Conservation (phyloP, 169 alveolate genomes). For the Plasmodium ovale region DNA sequence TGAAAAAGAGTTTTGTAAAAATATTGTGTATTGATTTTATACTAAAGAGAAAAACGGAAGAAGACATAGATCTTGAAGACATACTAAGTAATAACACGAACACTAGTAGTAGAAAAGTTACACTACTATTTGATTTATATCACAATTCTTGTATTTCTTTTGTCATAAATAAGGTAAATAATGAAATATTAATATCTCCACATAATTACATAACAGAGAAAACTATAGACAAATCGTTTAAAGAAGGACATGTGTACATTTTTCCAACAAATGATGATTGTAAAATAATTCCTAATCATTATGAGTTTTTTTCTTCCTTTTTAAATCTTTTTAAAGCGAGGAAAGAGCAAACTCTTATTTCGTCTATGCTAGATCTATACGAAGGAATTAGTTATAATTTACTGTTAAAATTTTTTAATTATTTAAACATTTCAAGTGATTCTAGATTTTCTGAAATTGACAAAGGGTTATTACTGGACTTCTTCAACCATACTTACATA, state of each 20-base stretch:
- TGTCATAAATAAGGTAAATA: slow-evolving; percentile 56
- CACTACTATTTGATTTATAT: slow-evolving; percentile 67
- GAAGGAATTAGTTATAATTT: slow-evolving; percentile 67
- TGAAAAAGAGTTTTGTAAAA: slow-evolving; percentile 57
- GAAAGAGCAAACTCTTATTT: slow-evolving; percentile 49
- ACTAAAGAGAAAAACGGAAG: slow-evolving; percentile 52
- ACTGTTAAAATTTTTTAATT: slow-evolving; percentile 33
- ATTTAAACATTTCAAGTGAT: slow-evolving; percentile 34
- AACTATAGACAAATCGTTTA: slow-evolving; percentile 60
- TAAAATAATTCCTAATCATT: slow-evolving; percentile 66
- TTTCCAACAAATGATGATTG: slow-evolving; percentile 68
- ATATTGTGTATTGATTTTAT: slow-evolving; percentile 74
- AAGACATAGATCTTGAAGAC: slow-evolving; percentile 66
- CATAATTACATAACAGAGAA: slow-evolving; percentile 73
- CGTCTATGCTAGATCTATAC: slow-evolving; percentile 49
- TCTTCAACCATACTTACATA: slow-evolving; percentile 63
- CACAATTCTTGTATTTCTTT: slow-evolving; percentile 66
- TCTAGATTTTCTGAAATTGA: slow-evolving; percentile 50
- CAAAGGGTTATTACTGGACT: slow-evolving; percentile 27
- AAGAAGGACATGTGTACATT: slow-evolving; percentile 60
- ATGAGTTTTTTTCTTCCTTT: slow-evolving; percentile 71
- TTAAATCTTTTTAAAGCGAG: slow-evolving; percentile 45
- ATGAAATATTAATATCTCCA: slow-evolving; percentile 74
- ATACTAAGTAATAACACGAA: slow-evolving; percentile 14
- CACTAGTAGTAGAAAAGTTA: slow-evolving; percentile 37